These are phyloP conservation scores for Fusarium sp. DNA, from an alignment of 2,329 filamentous ascomycete species.

Conservation along the genomic window DNA sequence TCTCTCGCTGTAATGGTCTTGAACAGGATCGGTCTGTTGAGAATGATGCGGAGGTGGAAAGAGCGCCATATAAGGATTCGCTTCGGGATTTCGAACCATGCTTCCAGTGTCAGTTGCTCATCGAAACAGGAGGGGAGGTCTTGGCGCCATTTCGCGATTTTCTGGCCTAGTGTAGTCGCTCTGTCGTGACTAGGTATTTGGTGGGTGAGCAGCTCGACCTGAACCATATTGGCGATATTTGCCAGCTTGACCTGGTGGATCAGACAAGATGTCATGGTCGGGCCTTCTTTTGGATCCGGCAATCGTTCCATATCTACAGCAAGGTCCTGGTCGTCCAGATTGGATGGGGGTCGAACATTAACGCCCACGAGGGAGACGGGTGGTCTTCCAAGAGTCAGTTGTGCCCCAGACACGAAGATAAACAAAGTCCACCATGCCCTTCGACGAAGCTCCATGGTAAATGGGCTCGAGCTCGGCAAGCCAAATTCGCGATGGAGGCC, in stretches of 20 bases:
- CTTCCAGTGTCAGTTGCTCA: background rate
- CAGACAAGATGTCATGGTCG: conserved; percentile 26
- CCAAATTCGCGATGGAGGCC: conserved; percentile 56
- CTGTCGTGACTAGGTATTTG: conserved; percentile 16
- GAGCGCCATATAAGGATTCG: conserved; percentile 27
- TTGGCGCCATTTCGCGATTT: conserved; percentile 6
- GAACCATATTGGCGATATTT: conserved; percentile 26
- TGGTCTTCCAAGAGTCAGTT: conserved; percentile 25
- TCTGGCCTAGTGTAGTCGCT: conserved; percentile 9
- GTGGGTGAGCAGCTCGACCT: conserved; percentile 28
- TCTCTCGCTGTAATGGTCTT: conserved; percentile 4
- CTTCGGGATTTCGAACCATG: conserved; percentile 24
- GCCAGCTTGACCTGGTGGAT: conserved; percentile 19
- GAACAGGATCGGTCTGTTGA: conserved; percentile 24
- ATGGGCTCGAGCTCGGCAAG: conserved; percentile 35
- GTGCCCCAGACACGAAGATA: conserved; percentile 46
- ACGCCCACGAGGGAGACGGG: conserved; percentile 21
- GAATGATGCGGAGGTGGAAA: conserved; percentile 24
- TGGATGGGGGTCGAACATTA: conserved; percentile 21
- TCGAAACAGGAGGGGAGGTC: conserved; percentile 15
- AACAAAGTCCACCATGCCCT: conserved; percentile 50
- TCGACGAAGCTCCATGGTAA: conserved; percentile 42
- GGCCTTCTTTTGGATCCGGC: conserved; percentile 5
- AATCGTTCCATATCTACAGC: conserved; percentile 27
- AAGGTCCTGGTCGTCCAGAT: conserved; percentile 25